Evolutionary conservation across 805 yeast species (phyloP), one percentile per base, ranked within the genome.

Genomic region (Starmerella stellata): DNA sequence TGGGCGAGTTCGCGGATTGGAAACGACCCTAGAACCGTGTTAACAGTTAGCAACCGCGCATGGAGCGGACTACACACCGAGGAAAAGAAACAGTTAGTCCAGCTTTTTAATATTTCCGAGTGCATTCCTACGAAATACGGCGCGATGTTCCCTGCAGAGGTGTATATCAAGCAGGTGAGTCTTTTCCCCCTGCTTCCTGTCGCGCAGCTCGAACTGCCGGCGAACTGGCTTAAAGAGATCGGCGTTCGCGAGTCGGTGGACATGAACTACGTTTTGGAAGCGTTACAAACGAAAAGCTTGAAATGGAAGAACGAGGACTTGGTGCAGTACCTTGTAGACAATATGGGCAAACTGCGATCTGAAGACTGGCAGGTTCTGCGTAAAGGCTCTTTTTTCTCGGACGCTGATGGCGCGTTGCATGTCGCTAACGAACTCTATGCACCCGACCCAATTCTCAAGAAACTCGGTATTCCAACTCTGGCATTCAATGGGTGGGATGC

Each of bases 111-210:
- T 7, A 19, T 5, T 9, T 9, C 35, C 8, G 43, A 51, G 4
- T 57, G 62, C 33, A 52, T 61, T 20, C 62, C 65, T 0, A 61
- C 65, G 2, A 57, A 57, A 25, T 44, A 47, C 14, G 65, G 65
- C 1, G 53, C 58, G 55, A 50, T 51, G 37, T 24, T 24, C 14
- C 64, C 64, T 1, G 13, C 35, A 1, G 60, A 60, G 27, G 36
- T 61, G 2, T 61, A 61, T 37, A 30, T 61, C 8, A 42, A 40
- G 21, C 44, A 44, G 15, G 55, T 60, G 13, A 49, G 52, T 7
- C 45, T 61, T 28, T 61, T 61, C 42, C 63, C 64, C 1, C 46
- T 55, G 35, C 41, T 61, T 18, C 64, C 65, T 1, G 57, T 61
- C 3, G 42, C 37, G 3, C 30, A 34, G 16, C 30, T 53, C 14